phyloP scores from a whole-genome alignment of 331 rosid genomes.

The Stylosanthes scabra region DNA sequence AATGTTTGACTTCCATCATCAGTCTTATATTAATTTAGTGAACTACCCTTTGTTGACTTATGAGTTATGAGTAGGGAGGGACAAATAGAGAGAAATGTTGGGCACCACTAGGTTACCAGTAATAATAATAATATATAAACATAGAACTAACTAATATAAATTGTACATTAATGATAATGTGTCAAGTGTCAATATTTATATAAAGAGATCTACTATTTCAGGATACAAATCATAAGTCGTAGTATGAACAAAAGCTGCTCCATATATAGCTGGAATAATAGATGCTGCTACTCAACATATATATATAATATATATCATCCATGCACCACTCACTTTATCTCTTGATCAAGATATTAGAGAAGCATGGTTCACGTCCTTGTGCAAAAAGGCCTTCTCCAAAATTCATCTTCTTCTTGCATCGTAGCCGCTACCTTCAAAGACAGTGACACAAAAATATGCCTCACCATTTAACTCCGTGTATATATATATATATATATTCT shows the following conservation, averaged over 20 bases:
- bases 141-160: conserved; percentile 8
- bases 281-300: conserved; percentile 25
- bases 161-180: neutral
- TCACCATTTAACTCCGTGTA: conserved; percentile 2
- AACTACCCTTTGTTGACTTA: neutral
- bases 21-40: too few relatives aligned
- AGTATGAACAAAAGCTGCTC: conserved; percentile 41
- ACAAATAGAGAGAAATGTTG: neutral
- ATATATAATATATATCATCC: conserved; percentile 39
- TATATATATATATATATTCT: neutral
- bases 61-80: neutral
- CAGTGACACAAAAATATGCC: conserved; percentile 29
- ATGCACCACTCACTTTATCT: conserved; percentile 20
- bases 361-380: conserved; percentile 28
- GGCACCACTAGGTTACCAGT: conserved; percentile 3
- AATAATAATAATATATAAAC: neutral
- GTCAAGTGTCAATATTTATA: conserved; percentile 10
- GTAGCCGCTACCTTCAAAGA: conserved; percentile 3
- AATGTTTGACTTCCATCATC: neutral
- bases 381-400: conserved; percentile 30
- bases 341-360: conserved; percentile 35
- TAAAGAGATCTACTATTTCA: conserved; percentile 36
- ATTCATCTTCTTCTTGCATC: conserved; percentile 5
- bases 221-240: conserved; percentile 9
- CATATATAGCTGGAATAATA: neutral